These are phyloP conservation scores for Chlorophyllum brunneum DNA, from an alignment of 768 basidiomycete genomes.

Conservation along the genomic window DNA sequence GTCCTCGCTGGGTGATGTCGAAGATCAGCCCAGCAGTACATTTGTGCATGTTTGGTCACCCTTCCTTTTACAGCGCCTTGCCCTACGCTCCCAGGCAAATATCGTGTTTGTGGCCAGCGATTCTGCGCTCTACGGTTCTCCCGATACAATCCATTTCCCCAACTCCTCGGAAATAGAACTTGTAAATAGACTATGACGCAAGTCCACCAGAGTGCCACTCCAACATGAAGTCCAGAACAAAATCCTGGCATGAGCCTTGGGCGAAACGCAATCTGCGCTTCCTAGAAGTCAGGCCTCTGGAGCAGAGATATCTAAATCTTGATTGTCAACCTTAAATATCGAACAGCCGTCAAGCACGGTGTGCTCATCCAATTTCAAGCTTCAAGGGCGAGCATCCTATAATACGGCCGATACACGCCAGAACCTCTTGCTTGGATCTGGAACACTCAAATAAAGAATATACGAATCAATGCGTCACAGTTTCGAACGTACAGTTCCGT, in stretches of 20 bases:
- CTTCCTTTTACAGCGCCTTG: too few relatives aligned
- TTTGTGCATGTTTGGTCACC: conserved; percentile 4
- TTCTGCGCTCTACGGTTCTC: background rate
- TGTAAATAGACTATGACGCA: conserved; percentile 5
- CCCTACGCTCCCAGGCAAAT: too few relatives aligned
- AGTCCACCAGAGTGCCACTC: background rate
- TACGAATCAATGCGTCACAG: background rate
- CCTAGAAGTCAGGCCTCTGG: background rate
- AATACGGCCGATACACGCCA: conserved; percentile 1
- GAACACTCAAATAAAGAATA: background rate
- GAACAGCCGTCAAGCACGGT: background rate
- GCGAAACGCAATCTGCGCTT: background rate
- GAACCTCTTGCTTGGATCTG: background rate
- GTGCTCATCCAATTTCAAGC: background rate
- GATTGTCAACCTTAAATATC: background rate
- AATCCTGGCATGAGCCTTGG: too few relatives aligned
- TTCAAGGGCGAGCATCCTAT: background rate
- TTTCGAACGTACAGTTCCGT: too few relatives aligned
- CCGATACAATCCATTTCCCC: background rate
- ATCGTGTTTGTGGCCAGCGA: too few relatives aligned
- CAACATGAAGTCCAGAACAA: background rate
- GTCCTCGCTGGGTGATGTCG: background rate
- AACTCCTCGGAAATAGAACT: conserved; percentile 4
- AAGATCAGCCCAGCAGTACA: background rate
- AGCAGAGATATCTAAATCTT: background rate